phyloP scores from a whole-genome alignment of 345 rosid species.

The Boechera retrofracta region DNA sequence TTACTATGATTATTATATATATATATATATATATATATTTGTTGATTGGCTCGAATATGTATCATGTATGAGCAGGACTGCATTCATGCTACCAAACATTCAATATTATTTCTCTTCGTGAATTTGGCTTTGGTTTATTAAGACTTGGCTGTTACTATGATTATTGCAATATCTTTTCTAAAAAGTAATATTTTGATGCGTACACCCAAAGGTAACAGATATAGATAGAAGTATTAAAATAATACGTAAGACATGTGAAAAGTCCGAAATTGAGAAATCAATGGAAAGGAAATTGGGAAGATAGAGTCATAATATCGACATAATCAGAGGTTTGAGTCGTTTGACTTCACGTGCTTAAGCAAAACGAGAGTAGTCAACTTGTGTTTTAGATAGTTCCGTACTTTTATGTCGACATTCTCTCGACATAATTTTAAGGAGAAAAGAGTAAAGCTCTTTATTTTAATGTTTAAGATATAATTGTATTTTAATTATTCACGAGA shows the following conservation, averaged over 20 bases:
- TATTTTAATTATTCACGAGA: conserved; percentile 1
- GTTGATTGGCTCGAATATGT: too few species aligned
- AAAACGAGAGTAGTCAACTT: conserved; percentile 30
- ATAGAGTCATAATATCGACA: conserved; percentile 43
- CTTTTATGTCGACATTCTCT: conserved; percentile 46
- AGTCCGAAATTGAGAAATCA: neutral
- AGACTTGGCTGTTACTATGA: neutral
- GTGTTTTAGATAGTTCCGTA: conserved; percentile 15
- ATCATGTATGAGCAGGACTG: neutral
- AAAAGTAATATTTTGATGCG: neutral
- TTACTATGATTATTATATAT: neutral
- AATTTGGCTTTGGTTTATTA: neutral
- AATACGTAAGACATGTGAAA: conserved; percentile 1
- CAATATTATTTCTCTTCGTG: neutral
- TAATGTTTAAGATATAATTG: neutral
- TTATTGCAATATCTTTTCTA: neutral
- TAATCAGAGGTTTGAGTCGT: neutral
- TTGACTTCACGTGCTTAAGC: conserved; percentile 28
- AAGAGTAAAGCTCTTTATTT: conserved; percentile 36
- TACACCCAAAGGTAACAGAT: conserved; percentile 12
- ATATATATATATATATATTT: too few species aligned
- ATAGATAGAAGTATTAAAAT: neutral
- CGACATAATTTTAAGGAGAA: conserved; percentile 28
- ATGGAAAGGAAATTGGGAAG: neutral
- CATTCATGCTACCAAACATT: neutral